A percentile compares a stretch with the other conserved stretches of the same genome.
Evolutionary conservation across 2,329 filamentous ascomycete species (phyloP).

Genomic region (Colletotrichum magnum): DNA sequence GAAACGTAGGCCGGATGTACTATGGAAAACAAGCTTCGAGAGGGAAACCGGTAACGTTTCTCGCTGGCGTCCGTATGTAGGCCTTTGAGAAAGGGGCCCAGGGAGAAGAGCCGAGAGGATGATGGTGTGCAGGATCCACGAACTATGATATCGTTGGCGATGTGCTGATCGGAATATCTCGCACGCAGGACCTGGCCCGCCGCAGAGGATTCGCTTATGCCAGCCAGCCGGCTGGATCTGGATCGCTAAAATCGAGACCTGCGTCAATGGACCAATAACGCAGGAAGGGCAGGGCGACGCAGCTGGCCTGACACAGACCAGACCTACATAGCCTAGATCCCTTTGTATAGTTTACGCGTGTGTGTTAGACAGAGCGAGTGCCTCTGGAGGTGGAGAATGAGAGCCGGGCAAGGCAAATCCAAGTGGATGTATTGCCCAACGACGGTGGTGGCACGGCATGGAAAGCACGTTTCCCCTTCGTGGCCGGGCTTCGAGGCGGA

Average conservation of each 20-base stretch:
- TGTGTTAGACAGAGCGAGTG: background rate
- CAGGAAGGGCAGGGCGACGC: constrained; percentile 9
- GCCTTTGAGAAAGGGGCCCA: background rate
- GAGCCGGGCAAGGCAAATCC: background rate
- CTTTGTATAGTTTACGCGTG: constrained; percentile 18
- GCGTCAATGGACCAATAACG: constrained; percentile 5
- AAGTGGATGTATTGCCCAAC: constrained; percentile 5
- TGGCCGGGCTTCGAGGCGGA: constrained; percentile 16
- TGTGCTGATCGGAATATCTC: constrained; percentile 19
- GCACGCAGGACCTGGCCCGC: background rate
- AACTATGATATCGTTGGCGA: constrained; percentile 10
- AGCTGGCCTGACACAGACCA: constrained; percentile 20
- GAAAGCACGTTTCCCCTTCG: constrained; percentile 20
- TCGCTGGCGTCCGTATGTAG: background rate
- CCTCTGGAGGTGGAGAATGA: constrained; percentile 1
- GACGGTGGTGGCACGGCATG: constrained; percentile 23
- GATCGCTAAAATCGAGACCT: constrained; percentile 2
- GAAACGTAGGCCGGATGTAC: background rate
- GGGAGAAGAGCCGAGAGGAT: constrained; percentile 6
- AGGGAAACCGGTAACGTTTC: background rate
- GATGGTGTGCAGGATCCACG: constrained; percentile 3
- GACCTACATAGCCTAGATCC: background rate
- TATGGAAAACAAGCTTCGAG: constrained; percentile 27
- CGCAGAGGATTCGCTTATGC: constrained; percentile 5
- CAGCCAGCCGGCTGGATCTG: constrained; percentile 5